Evolutionary conservation across 768 basidiomycete species (phyloP).

Genomic region (Heimioporus sp.): DNA sequence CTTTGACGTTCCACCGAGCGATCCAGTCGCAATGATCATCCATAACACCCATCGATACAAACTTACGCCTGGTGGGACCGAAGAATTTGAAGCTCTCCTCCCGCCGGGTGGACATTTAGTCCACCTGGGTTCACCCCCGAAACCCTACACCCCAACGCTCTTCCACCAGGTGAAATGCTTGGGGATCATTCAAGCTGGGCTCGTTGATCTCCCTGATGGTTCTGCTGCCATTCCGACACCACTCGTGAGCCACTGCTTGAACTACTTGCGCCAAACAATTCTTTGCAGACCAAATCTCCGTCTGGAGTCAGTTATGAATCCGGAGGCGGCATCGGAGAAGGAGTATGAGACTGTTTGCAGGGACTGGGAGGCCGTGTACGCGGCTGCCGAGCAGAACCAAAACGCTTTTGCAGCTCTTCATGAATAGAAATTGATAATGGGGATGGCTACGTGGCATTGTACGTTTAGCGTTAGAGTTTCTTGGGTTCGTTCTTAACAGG

Average conservation of each 20-base stretch:
- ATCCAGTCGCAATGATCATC: slow-evolving; percentile 21
- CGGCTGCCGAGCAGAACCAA: slow-evolving; percentile 21
- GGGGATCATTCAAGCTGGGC: slow-evolving; percentile 30
- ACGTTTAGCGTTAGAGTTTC: no score
- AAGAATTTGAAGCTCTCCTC: slow-evolving; percentile 29
- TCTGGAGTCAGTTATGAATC: slow-evolving; percentile 23
- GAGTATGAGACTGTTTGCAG: slow-evolving; percentile 24
- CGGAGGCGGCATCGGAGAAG: slow-evolving; percentile 1
- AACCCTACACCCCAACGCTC: slow-evolving; percentile 34
- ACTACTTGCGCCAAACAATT: slow-evolving; percentile 34
- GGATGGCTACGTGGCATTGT: no score
- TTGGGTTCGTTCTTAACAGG: no score
- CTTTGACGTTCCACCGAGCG: slow-evolving; percentile 5
- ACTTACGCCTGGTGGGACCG: slow-evolving; percentile 8
- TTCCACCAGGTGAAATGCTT: slow-evolving; percentile 43
- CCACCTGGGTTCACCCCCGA: slow-evolving; percentile 16
- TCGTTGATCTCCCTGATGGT: slow-evolving; percentile 5
- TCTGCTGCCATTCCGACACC: not conserved
- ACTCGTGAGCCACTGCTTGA: slow-evolving; percentile 31
- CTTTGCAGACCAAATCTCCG: slow-evolving; percentile 29
- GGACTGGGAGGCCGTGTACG: slow-evolving; percentile 28
- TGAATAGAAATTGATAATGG: not conserved
- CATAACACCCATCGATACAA: slow-evolving; percentile 25
- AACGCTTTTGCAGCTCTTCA: not conserved
- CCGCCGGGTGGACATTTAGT: slow-evolving; percentile 33